phyloP scores from a whole-genome alignment of 2,329 filamentous ascomycete genomes.

The Xylariaceae sp. region DNA sequence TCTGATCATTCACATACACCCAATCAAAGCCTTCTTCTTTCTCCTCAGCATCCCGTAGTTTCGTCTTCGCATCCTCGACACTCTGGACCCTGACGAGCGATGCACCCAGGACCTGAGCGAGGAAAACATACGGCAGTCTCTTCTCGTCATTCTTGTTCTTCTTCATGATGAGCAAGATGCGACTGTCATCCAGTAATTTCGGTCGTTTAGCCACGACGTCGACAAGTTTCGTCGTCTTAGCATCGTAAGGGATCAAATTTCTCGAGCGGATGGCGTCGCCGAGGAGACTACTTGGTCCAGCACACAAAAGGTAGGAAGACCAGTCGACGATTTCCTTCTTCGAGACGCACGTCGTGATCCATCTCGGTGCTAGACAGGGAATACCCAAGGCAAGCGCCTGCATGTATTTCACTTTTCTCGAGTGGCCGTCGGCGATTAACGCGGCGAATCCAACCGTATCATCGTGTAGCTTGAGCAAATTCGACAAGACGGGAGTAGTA shows the following conservation, averaged over 20 bases:
- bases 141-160: conserved; percentile 59
- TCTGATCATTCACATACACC: conserved; percentile 69
- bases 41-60: conserved; percentile 48
- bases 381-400: conserved; percentile 87
- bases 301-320: conserved; percentile 76
- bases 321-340: conserved; percentile 63
- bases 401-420: conserved; percentile 85
- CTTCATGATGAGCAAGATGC: conserved; percentile 66
- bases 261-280: conserved; percentile 74
- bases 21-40: conserved; percentile 58
- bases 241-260: conserved; percentile 56
- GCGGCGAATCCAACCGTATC: conserved; percentile 68
- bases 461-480: conserved; percentile 48
- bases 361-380: conserved; percentile 77
- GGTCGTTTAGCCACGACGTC: conserved; percentile 56
- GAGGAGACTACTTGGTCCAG: conserved; percentile 73
- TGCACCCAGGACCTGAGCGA: conserved; percentile 74
- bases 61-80: conserved; percentile 57
- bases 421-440: conserved; percentile 79
- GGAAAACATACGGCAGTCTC: conserved; percentile 69
- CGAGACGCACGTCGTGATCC: conserved; percentile 68
- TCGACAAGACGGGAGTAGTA: conserved; percentile 21
- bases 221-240: conserved; percentile 49
- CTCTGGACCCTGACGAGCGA: conserved; percentile 61
- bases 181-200: conserved; percentile 57